These are phyloP conservation scores for Phaeotremella skinneri DNA, from an alignment of 768 basidiomycete species.

Conservation along the genomic window DNA sequence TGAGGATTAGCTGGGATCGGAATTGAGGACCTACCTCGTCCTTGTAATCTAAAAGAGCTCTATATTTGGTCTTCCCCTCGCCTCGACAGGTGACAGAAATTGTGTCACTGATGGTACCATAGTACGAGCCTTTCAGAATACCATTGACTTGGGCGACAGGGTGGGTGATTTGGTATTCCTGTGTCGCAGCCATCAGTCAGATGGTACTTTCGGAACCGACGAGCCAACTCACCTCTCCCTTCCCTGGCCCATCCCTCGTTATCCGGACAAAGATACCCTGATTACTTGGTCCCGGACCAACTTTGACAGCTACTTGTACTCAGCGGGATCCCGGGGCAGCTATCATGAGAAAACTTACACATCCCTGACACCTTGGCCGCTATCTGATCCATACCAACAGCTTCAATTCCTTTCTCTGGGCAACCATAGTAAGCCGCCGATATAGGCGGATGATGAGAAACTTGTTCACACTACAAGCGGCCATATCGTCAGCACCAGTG, in stretches of 20 bases:
- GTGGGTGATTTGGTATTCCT: conserved; percentile 77
- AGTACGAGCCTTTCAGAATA: conserved; percentile 84
- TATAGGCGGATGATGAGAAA: conserved; percentile 95
- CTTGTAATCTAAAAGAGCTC: conserved; percentile 88
- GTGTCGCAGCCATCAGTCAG: not conserved
- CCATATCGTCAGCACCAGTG: not conserved
- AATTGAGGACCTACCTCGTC: conserved; percentile 67
- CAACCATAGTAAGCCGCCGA: conserved; percentile 78
- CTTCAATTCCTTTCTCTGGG: conserved; percentile 68
- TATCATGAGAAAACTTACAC: conserved; percentile 47
- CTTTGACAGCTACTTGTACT: conserved; percentile 33
- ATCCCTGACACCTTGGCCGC: conserved; percentile 87
- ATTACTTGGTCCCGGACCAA: conserved; percentile 72
- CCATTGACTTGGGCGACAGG: conserved; percentile 89
- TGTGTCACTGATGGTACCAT: conserved; percentile 62
- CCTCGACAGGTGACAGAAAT: conserved; percentile 68
- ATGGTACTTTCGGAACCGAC: not conserved
- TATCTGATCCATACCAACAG: conserved; percentile 83
- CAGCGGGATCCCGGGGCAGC: not conserved
- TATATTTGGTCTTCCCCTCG: conserved; percentile 61
- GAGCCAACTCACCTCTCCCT: conserved; percentile 60
- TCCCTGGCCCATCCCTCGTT: conserved; percentile 65
- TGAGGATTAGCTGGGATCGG: conserved; percentile 42
- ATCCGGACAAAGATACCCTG: conserved; percentile 83
- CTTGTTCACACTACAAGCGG: conserved; percentile 69